A percentile compares a stretch with the other conserved stretches of the same genome.
These are phyloP conservation scores for Aspergillus cejpii DNA, from an alignment of 2,329 filamentous ascomycete genomes.

Conservation along the genomic window DNA sequence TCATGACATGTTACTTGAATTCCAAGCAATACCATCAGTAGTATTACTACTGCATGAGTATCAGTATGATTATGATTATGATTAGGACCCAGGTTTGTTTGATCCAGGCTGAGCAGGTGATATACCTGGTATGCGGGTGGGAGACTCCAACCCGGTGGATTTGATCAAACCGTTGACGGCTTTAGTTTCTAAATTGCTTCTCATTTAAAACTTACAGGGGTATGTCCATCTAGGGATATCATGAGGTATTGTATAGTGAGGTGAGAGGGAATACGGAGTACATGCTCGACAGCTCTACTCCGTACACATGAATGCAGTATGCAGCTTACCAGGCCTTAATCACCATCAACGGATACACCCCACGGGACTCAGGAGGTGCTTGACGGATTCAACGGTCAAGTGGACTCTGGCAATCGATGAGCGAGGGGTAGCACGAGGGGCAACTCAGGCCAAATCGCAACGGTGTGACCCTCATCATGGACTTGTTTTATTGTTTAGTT, in stretches of 20 bases:
- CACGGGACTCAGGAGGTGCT: no score
- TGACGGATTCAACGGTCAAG: no score
- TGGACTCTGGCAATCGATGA: conserved; percentile 11
- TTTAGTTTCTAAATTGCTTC: not conserved
- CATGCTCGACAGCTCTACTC: not conserved
- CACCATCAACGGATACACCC: no score
- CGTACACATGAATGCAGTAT: no score
- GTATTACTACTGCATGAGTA: no score
- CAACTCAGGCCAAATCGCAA: not conserved
- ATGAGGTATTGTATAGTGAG: no score
- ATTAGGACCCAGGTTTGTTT: no score
- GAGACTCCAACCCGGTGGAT: not conserved
- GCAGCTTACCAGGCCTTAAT: no score
- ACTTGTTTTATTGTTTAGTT: no score
- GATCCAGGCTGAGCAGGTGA: conserved; percentile 13
- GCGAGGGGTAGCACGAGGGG: conserved; percentile 4
- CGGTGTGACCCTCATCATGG: not conserved
- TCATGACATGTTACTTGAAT: conserved; percentile 6
- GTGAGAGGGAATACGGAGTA: not conserved
- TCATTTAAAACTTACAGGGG: not conserved
- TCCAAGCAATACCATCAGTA: no score
- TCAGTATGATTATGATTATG: no score
- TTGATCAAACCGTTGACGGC: not conserved
- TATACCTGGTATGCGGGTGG: conserved; percentile 13
- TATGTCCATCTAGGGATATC: no score